These are phyloP conservation scores for Austroboletus niveus DNA, from an alignment of 1,284 basidiomycete species.

Conservation along the genomic window DNA sequence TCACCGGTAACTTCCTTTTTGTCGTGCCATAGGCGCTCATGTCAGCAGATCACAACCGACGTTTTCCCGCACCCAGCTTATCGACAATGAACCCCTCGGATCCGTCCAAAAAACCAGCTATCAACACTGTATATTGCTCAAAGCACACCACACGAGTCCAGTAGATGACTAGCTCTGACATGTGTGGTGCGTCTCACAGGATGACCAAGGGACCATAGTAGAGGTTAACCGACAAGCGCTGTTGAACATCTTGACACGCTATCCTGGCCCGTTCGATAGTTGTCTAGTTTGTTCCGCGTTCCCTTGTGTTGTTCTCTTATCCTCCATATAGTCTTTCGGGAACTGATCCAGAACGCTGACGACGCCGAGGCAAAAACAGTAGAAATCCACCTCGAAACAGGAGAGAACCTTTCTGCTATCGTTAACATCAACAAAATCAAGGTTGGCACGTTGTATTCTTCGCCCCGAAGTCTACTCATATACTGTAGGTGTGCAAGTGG, in stretches of 20 bases:
- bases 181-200: not conserved
- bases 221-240: constrained; percentile 17
- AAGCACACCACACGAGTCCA: too few species aligned
- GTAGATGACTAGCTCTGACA: not conserved
- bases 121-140: too few species aligned
- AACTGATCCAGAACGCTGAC: constrained; percentile 93
- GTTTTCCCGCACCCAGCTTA: too few species aligned
- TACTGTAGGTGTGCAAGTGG: constrained; percentile 51
- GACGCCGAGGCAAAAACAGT: constrained; percentile 81
- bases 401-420: constrained; percentile 16
- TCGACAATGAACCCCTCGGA: too few species aligned
- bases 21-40: too few species aligned
- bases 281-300: not conserved
- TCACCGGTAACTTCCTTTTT: too few species aligned
- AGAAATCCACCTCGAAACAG: constrained; percentile 78
- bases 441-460: not conserved
- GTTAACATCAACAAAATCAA: constrained; percentile 1
- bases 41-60: too few species aligned
- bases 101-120: too few species aligned
- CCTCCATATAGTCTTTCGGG: constrained; percentile 67
- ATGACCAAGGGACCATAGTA: constrained; percentile 1
- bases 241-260: constrained; percentile 21
- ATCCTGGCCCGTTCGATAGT: constrained; percentile 20
- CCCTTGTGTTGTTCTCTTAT: not conserved
- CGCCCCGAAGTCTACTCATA: not conserved